Base-by-base conservation (phyloP, 1,139 yeast species). In the Barnettozyma hawaiiensis region DNA sequence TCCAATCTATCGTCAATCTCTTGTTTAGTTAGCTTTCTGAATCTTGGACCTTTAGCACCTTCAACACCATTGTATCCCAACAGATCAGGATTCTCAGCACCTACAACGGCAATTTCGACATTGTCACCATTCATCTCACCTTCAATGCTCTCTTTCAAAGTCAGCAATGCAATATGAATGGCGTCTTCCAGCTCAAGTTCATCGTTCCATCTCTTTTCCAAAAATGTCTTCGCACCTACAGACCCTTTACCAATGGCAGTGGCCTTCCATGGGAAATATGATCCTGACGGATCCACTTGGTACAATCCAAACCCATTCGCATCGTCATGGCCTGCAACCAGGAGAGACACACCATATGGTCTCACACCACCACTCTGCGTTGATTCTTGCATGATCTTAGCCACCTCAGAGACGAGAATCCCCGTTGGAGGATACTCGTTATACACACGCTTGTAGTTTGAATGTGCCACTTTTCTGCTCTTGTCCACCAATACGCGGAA, bases 181-280 rank as follows among this genome's bases (percentile, higher is more conserved):
- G 97, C 99, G 63, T 94, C 99, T 68, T 94, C 98, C 50, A 94
- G 73, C 67, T 94, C 98, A 61, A 94, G 72, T 62, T 92, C 95
- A 53, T 89, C 95, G 60, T 89, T 90, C 97, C 97, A 94, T 68
- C 98, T 82, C 70, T 94, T 94, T 63, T 94, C 98, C 61, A 94
- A 71, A 59, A 94, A 94, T 1, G 98, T 92, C 70, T 94, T 92
- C 29, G 98, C 98, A 8, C 95, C 85, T 35, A 81, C 80, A 6
- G 96, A 81, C 23, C 96, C 95, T 63, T 89, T 90, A 50, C 99
- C 99, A 57, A 94, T 92, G 23, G 98, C 97, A 4, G 98, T 92
- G 23, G 98, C 98, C 66, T 92, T 92, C 99, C 99, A 94, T n/a
- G 98, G 97, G 75, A 87, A 94, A 64, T 85, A 94, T 43, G 96